Base-by-base conservation (phyloP, 2,329 filamentous ascomycete species). In the Trematosphaeria pertusa region DNA sequence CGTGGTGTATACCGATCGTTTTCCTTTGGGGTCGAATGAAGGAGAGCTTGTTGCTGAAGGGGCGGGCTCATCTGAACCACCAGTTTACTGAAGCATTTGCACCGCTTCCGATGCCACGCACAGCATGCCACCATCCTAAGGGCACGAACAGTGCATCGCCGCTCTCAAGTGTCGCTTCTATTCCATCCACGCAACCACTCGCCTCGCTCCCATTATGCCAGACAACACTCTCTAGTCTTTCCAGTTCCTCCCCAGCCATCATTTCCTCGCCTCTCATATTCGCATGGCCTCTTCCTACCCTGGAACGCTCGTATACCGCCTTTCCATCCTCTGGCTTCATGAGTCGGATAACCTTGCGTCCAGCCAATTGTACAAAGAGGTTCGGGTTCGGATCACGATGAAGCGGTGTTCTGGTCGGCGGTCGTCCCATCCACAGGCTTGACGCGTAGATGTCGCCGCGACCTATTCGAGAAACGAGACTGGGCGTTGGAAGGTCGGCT, bases 381-480 rank as follows among this genome's bases (percentile, higher is more conserved):
- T 99, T 99, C 0, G 91, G 91, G 62, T 97, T 97, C 0, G 94
- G 94, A 63, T 99, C 94, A 43, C 88, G 84, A 71, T 99, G 94
- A 3, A 96, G 77, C 3, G 94, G 91, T 0, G 94, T 97, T 59
- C 91, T 91, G 0, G 92, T 97, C 0, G 91, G 91, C 30, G 91
- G 85, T 11, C 87, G 78, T 1, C 94, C 94, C 10, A 97, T 80
- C 93, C 93, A 99, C 33, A 97, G 77, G 59, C 89, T 95, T 0
- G 88, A 87, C 59, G 81, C 83, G 67, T 97, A 97, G n/a, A 97
- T 73, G 67, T 97, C 92, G 2, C 90, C 91, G 57, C 82, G 87
- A 0, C 89, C 89, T 1, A 83, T 80, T 5, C 75, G 66, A 3
- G 64, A 69, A 3, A 96, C 84, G 3, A 92, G 62, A 0, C 77